Base-by-base conservation (phyloP, 768 basidiomycete genomes). In the Lepiota venenata region DNA sequence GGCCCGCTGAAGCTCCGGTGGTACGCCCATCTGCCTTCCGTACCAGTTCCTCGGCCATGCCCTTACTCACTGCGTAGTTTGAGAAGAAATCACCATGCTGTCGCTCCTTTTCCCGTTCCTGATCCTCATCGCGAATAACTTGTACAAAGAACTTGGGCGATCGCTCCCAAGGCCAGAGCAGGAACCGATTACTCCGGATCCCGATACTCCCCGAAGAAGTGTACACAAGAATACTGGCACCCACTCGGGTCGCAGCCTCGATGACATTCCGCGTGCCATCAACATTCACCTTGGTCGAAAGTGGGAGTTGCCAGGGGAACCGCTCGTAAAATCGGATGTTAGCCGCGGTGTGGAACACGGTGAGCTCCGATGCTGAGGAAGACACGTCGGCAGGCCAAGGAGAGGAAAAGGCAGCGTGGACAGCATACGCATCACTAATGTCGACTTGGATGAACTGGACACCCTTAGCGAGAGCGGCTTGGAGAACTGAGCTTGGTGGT, bases 251-350 rank as follows among this genome's bases (percentile, higher is more conserved):
- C 15, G 80, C 77, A 0, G 87, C 82, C 10, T 79, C 73, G 55
- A 90, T 66, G 47, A 91, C 71, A 61, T 91, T 89, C 62, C 79
- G 64, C 14, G 87, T 88, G 2, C 89, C 89, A 1, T 68, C 62
- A 5, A 88, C 75, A 63, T 91, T 91, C 45, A 91, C 85, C 32
- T 66, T 71, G 35, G 75, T 71, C 6, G 88, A 90, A 21, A 72
- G 74, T 3, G 71, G 67, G 12, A 87, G 65, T 15, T 89, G 75
- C 2, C 63, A 63, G 0, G 68, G 57, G 55, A 78, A 74, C 8
- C 84, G 82, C 59, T 91, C 89, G 62, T 83, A 91, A 64, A 87
- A 91, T 4, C 87, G 85, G 58, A 91, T 90, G 58, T 78, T 87
- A 15, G 89, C 85, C 0, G 85, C 88, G 18, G 86, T 85, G 63